These are phyloP conservation scores for Arachnomyces sp. DNA, from an alignment of 2,329 filamentous ascomycete genomes.

Conservation along the genomic window DNA sequence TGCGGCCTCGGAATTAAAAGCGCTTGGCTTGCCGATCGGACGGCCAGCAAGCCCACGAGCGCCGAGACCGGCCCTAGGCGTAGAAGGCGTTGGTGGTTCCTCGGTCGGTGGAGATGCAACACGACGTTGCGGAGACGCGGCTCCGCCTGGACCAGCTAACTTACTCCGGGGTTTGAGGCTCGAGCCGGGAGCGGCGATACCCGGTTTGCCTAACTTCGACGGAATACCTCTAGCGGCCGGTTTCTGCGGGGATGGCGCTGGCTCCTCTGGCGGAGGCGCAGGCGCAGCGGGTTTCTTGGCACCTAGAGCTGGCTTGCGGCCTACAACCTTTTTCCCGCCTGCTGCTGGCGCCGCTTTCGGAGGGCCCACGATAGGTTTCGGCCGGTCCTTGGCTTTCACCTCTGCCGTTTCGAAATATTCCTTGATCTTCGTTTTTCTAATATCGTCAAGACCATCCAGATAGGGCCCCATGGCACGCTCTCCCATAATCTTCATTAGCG, in stretches of 20 bases:
- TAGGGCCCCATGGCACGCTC: constrained; percentile 92
- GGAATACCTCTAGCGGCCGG: constrained; percentile 32
- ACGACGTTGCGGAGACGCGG: constrained; percentile 34
- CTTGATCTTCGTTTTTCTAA: constrained; percentile 90
- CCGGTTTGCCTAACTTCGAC: constrained; percentile 41
- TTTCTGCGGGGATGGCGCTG: constrained; percentile 42
- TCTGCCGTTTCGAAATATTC: constrained; percentile 78
- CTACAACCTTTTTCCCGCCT: constrained; percentile 36
- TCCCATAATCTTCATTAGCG: constrained; percentile 96
- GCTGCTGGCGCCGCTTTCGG: constrained; percentile 52
- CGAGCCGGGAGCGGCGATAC: constrained; percentile 34
- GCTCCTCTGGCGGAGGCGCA: constrained; percentile 40
- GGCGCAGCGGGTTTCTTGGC: constrained; percentile 44
- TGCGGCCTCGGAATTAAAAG: constrained; percentile 36
- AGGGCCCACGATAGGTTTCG: constrained; percentile 62
- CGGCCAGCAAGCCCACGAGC: constrained; percentile 74
- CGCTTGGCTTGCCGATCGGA: constrained; percentile 67
- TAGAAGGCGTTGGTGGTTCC: constrained; percentile 34
- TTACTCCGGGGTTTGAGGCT: constrained; percentile 39
- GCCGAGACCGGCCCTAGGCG: constrained; percentile 56
- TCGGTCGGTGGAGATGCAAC: constrained; percentile 40
- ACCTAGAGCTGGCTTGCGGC: constrained; percentile 46
- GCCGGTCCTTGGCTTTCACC: constrained; percentile 85
- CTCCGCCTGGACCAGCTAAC: constrained; percentile 34
- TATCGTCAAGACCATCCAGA: constrained; percentile 87